Base-by-base conservation (phyloP, 805 yeast genomes). In the Metschnikowia dekortorum region DNA sequence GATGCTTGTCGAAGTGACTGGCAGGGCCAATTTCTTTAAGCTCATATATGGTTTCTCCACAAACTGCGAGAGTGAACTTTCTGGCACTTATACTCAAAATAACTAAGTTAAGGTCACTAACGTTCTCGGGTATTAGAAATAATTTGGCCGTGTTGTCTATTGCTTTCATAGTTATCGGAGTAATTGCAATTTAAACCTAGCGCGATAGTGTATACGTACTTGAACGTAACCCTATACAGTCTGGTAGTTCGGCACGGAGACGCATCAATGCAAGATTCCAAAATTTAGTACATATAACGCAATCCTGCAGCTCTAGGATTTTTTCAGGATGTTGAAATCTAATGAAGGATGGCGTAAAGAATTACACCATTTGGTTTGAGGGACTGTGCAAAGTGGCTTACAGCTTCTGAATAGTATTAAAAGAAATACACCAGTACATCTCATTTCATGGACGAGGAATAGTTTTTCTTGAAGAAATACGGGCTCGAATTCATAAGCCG, bases 401-500 rank as follows among this genome's bases (percentile, higher is more conserved):
- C 5, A 22, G 22, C 5, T 3, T 22, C 5, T 22, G 22, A 22
- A 22, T 22, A 3, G 22, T 22, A 3, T 22, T 22, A 5, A 22
- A 22, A 22, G 22, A 5, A 22, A 22, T 4, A 22, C 22, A 22
- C 4, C 22, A 22, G 22, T 4, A 22, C 22, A 22, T 22, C 22
- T 22, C 16, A 26, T 33, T 26, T 11, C 16, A 26, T 29, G 39
- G 16, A 28, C 10, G 31, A 39, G 22, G 34, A 44, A 28, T 44
- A 44, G 16, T 28, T 35, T 35, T 22, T 10, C n/a, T 28, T 44
- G 16, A 6, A 16, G 7, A 29, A 10, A 10, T 35, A 4, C 8
- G 16, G 11, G 16, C 6, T 11, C 28, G 31, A 10, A n/a, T 22
- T 38, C 43, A 57, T 53, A 74, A 49, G 1, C 81, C 83, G 16